These are phyloP conservation scores for Leccinum longicurvipes DNA, from an alignment of 768 basidiomycete species.

Conservation along the genomic window DNA sequence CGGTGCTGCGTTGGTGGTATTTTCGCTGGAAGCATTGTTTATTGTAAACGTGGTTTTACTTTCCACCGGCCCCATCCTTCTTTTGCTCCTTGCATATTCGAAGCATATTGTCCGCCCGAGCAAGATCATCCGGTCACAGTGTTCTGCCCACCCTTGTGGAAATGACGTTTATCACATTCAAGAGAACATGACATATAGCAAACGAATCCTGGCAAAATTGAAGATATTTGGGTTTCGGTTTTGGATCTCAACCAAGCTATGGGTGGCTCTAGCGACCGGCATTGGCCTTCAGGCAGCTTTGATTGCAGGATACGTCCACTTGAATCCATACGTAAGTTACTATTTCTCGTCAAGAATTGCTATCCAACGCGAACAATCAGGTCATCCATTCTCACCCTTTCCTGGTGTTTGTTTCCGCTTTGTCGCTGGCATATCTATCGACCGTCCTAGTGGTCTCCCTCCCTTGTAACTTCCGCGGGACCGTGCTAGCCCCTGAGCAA, in stretches of 20 bases:
- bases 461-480: constrained; percentile 26
- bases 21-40: constrained; percentile 49
- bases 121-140: constrained; percentile 14
- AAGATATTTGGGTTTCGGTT: constrained; percentile 28
- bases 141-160: constrained; percentile 1
- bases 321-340: constrained; percentile 61
- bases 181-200: constrained; percentile 6
- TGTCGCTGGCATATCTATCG: constrained; percentile 50
- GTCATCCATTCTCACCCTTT: constrained; percentile 57
- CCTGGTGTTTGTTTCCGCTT: constrained; percentile 45
- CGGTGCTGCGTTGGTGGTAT: constrained; percentile 48
- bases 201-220: constrained; percentile 23
- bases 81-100: constrained; percentile 43
- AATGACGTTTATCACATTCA: background rate
- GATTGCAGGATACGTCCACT: constrained; percentile 44
- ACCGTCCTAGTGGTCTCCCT: constrained; percentile 41
- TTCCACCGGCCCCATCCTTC: constrained; percentile 56
- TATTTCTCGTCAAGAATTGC: background rate
- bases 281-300: constrained; percentile 47
- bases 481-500: constrained; percentile 30
- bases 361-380: constrained; percentile 34
- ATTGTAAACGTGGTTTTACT: constrained; percentile 58
- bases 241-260: constrained; percentile 60
- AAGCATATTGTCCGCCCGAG: constrained; percentile 25
- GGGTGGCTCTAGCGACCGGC: constrained; percentile 50